phyloP scores from a whole-genome alignment of 805 yeast species.

The Maudiozyma bulderi region DNA sequence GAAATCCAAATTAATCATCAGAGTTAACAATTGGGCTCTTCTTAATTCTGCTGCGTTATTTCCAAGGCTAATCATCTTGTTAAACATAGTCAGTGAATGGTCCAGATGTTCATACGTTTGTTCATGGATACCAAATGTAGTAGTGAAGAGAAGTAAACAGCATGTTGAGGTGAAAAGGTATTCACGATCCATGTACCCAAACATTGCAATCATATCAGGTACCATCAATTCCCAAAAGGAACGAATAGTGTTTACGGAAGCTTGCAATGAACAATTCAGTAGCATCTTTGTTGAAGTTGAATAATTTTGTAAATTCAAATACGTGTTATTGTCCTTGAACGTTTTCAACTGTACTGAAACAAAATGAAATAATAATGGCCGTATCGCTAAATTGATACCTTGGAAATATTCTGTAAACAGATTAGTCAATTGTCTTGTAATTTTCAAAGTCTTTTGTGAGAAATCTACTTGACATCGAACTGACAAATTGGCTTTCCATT shows the following conservation, averaged over 20 bases:
- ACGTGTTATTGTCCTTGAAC: conserved; percentile 38
- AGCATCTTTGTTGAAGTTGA: conserved; percentile 60
- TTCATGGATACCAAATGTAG: conserved; percentile 74
- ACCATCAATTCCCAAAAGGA: conserved; percentile 67
- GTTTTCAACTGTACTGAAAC: conserved; percentile 56
- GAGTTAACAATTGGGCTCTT: conserved; percentile 58
- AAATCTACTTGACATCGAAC: conserved; percentile 58
- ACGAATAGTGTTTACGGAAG: conserved; percentile 65
- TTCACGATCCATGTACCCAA: conserved; percentile 83
- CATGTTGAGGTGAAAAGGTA: conserved; percentile 70
- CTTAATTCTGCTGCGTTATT: conserved; percentile 73
- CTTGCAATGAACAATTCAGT: conserved; percentile 69
- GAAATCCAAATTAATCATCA: conserved; percentile 58
- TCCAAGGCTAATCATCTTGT: conserved; percentile 67
- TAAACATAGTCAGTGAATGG: conserved; percentile 59
- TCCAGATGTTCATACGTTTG: conserved; percentile 64
- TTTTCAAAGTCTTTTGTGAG: conserved; percentile 32
- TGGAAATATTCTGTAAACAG: conserved; percentile 77
- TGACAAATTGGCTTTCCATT: conserved; percentile 61
- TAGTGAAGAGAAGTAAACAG: conserved; percentile 61
- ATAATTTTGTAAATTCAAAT: conserved; percentile 55
- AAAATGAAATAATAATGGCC: conserved; percentile 70
- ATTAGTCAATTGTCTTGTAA: conserved; percentile 60
- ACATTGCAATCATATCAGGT: conserved; percentile 73
- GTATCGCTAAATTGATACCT: conserved; percentile 68